Evolutionary conservation across 2,329 filamentous ascomycete species (phyloP).

Genomic region (Dryadomyces quercus-mongolicae): DNA sequence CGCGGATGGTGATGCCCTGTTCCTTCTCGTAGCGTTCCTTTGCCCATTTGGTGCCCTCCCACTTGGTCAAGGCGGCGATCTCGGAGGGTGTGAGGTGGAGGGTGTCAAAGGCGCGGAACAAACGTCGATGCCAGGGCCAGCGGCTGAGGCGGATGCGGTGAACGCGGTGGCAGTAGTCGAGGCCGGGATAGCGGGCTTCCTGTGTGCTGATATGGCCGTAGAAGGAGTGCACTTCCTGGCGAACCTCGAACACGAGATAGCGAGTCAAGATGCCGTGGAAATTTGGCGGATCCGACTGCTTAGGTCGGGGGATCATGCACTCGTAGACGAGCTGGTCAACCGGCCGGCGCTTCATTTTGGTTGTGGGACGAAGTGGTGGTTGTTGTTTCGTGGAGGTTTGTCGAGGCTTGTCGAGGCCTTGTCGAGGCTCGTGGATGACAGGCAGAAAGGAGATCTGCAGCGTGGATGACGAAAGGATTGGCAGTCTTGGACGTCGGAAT

Average conservation of each 20-base stretch:
- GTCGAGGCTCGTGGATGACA: neutral
- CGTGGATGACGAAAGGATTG: neutral
- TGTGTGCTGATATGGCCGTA: conserved; percentile 69
- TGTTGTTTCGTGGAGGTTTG: neutral
- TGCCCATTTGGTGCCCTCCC: conserved; percentile 76
- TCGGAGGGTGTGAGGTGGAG: conserved; percentile 57
- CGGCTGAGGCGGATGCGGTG: conserved; percentile 68
- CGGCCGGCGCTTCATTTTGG: conserved; percentile 57
- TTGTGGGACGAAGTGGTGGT: too few species aligned
- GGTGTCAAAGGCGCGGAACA: conserved; percentile 65
- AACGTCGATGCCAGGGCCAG: conserved; percentile 62
- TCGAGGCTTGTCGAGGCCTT: neutral
- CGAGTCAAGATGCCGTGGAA: conserved; percentile 60
- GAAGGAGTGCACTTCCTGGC: conserved; percentile 65
- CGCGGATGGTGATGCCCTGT: conserved; percentile 55
- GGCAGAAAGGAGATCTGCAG: neutral
- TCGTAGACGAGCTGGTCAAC: conserved; percentile 65
- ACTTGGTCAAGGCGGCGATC: conserved; percentile 61
- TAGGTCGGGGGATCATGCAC: conserved; percentile 58
- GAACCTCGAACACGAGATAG: conserved; percentile 63
- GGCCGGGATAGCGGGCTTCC: conserved; percentile 70
- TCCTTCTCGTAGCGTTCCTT: conserved; percentile 70
- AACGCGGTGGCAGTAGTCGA: conserved; percentile 63
- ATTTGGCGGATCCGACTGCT: conserved; percentile 54
- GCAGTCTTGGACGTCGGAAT: neutral